Base-by-base conservation (phyloP, 2,329 filamentous ascomycete genomes). In the Trichoderma arundinaceum region DNA sequence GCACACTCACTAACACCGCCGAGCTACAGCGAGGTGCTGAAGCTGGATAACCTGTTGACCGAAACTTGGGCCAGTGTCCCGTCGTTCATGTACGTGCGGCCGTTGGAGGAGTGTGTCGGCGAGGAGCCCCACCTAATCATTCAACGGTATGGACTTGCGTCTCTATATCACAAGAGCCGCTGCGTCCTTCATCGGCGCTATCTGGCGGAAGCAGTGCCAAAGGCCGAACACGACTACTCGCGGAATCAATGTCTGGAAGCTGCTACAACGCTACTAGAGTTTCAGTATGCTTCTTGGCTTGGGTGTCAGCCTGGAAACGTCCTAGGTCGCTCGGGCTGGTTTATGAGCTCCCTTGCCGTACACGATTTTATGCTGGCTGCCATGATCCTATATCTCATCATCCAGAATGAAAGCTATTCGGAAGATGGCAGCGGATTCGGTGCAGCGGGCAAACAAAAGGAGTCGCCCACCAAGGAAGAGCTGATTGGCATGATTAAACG, bases 351-450 rank as follows among this genome's bases (percentile, higher is more conserved):
- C 0, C 75, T 89, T 4, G 81, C 83, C 10, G 81, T 86, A 59
- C 85, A 88, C 58, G 87, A 90, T 71, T 89, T 86, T 58, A 76
- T 90, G 59, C 79, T 89, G 2, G 86, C 86, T 0, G 82, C 84
- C 63, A 86, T 87, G 81, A 81, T 89, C 13, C 71, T 90, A 3
- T 88, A 85, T 67, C 75, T 89, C 17, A 75, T 82, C 17, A 72
- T 82, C 28, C 80, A 81, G 68, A 81, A 79, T 71, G 76, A 79
- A 19, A 73, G 73, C 44, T 81, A 81, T 66, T 71, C 72, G 41
- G 78, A 81, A 7, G 71, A 69, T 15, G 77, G 75, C 4, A 74
- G 71, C 10, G 71, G 74, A 13, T 67, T 69, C 38, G 74, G 76
- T 67, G 80, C 77, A 79, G 73, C 77, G 66, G 72, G 71, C 46